phyloP scores from a whole-genome alignment of 441 rosid species.

The Erysimum cheiri region DNA sequence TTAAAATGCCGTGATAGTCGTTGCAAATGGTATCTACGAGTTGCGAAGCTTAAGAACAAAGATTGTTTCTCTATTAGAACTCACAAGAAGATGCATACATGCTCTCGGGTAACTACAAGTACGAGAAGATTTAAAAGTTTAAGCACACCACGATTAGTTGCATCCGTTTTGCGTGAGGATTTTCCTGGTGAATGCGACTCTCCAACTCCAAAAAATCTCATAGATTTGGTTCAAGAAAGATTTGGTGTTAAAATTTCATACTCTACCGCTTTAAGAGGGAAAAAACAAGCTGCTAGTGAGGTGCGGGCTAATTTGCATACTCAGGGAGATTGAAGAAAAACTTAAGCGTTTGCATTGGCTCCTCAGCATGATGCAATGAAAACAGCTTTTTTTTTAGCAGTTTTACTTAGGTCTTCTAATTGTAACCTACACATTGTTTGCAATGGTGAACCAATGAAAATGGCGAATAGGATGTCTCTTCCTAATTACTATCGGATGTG shows the following conservation, averaged over 20 bases:
- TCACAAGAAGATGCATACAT: constrained; percentile 6
- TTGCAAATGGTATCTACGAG: neutral
- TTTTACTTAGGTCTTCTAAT: no score
- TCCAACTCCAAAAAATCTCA: neutral
- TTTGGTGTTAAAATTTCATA: neutral
- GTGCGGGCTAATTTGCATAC: neutral
- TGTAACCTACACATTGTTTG: no score
- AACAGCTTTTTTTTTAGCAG: no score
- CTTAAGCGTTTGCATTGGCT: neutral
- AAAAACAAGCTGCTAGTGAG: neutral
- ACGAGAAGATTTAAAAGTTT: neutral
- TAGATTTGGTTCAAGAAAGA: neutral
- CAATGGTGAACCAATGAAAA: no score
- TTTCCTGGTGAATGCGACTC: neutral
- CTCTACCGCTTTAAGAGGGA: neutral
- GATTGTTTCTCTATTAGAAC: neutral
- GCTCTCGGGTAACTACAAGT: neutral
- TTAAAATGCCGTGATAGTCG: neutral
- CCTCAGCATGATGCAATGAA: neutral
- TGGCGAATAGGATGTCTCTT: no score
- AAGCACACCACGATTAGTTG: neutral
- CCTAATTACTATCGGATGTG: no score
- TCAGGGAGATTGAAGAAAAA: neutral
- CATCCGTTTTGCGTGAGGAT: neutral
- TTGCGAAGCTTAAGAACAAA: neutral